These are phyloP conservation scores for Aspergillus arachidicola DNA, from an alignment of 2,329 filamentous ascomycete species.

Conservation along the genomic window DNA sequence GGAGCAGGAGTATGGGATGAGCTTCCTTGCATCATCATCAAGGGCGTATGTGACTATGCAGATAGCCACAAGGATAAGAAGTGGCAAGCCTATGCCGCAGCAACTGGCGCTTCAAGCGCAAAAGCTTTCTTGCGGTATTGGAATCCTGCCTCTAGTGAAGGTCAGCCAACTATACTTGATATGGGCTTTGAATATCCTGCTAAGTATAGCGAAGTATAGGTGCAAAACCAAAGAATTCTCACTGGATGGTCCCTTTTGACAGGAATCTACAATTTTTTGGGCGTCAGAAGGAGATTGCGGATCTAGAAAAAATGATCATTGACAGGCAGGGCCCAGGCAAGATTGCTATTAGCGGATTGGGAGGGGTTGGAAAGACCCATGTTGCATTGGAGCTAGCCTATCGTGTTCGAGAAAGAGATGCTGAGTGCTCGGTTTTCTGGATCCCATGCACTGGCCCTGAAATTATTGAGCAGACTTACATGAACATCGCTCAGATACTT, in stretches of 20 bases:
- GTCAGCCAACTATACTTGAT: conserved; percentile 1
- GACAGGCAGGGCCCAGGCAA: conserved; percentile 10
- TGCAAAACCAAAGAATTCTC: neutral
- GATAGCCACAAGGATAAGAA: neutral
- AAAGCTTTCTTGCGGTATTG: neutral
- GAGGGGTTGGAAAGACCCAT: conserved; percentile 34
- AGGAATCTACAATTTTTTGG: conserved; percentile 15
- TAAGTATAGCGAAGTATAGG: neutral
- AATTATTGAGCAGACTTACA: conserved; percentile 23
- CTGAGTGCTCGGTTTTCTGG: conserved; percentile 30
- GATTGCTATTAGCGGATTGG: conserved; percentile 26
- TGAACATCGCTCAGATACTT: neutral
- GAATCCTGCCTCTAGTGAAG: neutral
- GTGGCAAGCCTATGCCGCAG: neutral
- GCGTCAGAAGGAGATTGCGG: conserved; percentile 11
- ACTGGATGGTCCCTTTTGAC: conserved; percentile 11
- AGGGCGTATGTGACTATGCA: neutral
- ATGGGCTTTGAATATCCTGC: neutral
- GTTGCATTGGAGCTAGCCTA: conserved; percentile 30
- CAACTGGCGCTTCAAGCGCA: neutral
- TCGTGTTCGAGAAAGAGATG: conserved; percentile 19
- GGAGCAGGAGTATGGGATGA: neutral
- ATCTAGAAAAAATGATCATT: conserved; percentile 7
- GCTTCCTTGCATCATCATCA: neutral
- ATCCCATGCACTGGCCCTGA: conserved; percentile 24